Evolutionary conservation across 495 filamentous ascomycete genomes (phyloP).

Genomic region (Antarctomyces pellizariae): DNA sequence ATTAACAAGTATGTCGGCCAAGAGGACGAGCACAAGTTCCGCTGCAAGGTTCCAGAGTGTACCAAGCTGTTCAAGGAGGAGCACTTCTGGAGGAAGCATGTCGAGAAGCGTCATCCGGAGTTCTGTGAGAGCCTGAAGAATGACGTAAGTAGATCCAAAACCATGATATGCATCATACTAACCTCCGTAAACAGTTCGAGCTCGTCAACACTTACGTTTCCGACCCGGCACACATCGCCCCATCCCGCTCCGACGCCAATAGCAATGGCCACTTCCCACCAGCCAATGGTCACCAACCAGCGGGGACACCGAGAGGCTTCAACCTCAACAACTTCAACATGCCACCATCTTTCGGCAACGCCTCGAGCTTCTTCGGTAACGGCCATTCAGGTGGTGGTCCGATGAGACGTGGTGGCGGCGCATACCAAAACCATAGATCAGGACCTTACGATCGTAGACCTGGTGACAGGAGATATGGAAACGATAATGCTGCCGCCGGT

Average conservation of each 20-base stretch:
- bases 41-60: slow-evolving; percentile 90
- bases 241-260: slow-evolving; percentile 84
- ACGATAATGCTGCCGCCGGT: slow-evolving; percentile 11
- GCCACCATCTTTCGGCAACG: slow-evolving; percentile 23
- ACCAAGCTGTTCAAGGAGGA: slow-evolving; percentile 94
- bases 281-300: slow-evolving; percentile 39
- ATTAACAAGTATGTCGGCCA: slow-evolving; percentile 75
- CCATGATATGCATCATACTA: too few species aligned
- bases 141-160: slow-evolving; percentile 59
- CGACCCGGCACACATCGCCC: slow-evolving; percentile 80
- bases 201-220: slow-evolving; percentile 85
- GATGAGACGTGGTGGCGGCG: slow-evolving; percentile 18
- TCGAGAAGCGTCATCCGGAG: slow-evolving; percentile 84
- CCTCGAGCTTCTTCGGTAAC: slow-evolving; percentile 27
- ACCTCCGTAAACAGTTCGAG: slow-evolving; percentile 47
- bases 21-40: slow-evolving; percentile 87
- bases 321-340: slow-evolving; percentile 43
- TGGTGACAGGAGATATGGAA: slow-evolving; percentile 13
- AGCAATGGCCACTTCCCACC: slow-evolving; percentile 89
- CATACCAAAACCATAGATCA: slow-evolving; percentile 8
- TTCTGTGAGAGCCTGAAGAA: slow-evolving; percentile 62
- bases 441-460: slow-evolving; percentile 13
- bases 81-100: slow-evolving; percentile 89
- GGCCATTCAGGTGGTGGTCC: slow-evolving; percentile 24
- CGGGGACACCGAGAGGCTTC: slow-evolving; percentile 85